Evolutionary conservation across 164 flowering plant species (phyloP), one percentile per base, ranked within the genome.

Genomic region (Buxus sempervirens): DNA sequence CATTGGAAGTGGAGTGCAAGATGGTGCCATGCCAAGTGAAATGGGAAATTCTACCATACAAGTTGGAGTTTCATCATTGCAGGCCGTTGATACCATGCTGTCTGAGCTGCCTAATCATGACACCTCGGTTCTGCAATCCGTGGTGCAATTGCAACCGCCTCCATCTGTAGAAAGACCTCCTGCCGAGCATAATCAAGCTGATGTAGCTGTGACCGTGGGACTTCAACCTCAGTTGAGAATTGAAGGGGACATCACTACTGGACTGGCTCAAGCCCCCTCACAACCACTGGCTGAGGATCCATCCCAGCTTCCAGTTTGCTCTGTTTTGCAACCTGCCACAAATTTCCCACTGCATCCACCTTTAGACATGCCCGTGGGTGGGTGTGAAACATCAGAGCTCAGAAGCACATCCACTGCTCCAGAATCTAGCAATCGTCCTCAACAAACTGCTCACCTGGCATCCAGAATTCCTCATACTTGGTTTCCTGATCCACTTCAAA

Each of bases 401-500:
- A 75, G 77, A 65, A 54, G 61, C n/a, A 48, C n/a, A 14, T 8
- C 67, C 26, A 22, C 9, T 57, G 19, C 54, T 69, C 54, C 77
- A 8, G 82, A 68, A 38, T 38, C 54, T 23, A 65, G 32, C 62
- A 70, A 59, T 58, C 75, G 22, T 61, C 71, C 70, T 28, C n/a
- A 64, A 21, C 81, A 69, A 65, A 59, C 65, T 71, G 60, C 72
- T 51, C 61, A 74, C 28, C 54, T 66, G 24, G 64, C 58, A 28
- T 59, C 79, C 13, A 65, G 66, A 41, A 23, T 67, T 63, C 62
- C 81, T 60, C 38, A 26, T 14, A 54, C 70, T 48, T 9, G 55
- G 25, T 64, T 18, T 48, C 18, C 53, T 62, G 93, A 89, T 42
- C 96, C 96, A 20, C 90, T 93, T 71, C 85, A 78, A 60, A 77